Percentiles rank a stretch among this genome's conserved stretches.
phyloP scores from a whole-genome alignment of 768 basidiomycete species.

The Trametes cubensis region DNA sequence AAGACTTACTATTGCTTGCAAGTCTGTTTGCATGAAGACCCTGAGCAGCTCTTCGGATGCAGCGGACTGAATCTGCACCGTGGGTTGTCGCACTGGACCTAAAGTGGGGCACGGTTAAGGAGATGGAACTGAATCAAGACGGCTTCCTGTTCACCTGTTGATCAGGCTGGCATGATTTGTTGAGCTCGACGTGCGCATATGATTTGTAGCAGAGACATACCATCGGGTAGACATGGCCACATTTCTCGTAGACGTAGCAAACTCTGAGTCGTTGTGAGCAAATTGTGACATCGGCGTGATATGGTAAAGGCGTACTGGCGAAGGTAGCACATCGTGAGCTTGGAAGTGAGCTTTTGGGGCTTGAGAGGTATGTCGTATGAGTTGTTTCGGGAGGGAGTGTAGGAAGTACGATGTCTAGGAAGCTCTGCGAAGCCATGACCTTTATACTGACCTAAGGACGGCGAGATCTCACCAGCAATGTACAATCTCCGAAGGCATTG shows the following conservation, averaged over 20 bases:
- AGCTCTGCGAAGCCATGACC: not conserved
- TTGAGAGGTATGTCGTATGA: not conserved
- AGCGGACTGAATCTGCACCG: conserved; percentile 31
- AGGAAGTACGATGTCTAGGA: not conserved
- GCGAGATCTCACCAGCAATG: conserved; percentile 4
- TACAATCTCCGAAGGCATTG: not conserved
- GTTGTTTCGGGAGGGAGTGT: not conserved
- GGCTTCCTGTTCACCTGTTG: conserved; percentile 16
- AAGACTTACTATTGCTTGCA: conserved; percentile 32
- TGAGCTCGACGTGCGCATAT: not conserved
- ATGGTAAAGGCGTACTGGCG: conserved; percentile 27
- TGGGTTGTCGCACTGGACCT: conserved; percentile 30
- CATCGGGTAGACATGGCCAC: conserved; percentile 31
- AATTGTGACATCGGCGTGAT: not conserved
- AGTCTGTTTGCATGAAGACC: conserved; percentile 29
- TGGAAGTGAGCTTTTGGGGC: not conserved
- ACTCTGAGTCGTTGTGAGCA: conserved; percentile 17
- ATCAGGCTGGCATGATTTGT: conserved; percentile 25
- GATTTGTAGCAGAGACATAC: conserved; percentile 6
- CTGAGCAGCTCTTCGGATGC: conserved; percentile 28
- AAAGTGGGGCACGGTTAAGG: not conserved
- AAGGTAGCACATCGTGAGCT: conserved; percentile 28
- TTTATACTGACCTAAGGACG: conserved; percentile 6
- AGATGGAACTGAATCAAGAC: not conserved
- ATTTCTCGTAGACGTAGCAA: conserved; percentile 31